phyloP scores from a whole-genome alignment of 371 early-diverging fungal genomes.

The Mortierella sp. region DNA sequence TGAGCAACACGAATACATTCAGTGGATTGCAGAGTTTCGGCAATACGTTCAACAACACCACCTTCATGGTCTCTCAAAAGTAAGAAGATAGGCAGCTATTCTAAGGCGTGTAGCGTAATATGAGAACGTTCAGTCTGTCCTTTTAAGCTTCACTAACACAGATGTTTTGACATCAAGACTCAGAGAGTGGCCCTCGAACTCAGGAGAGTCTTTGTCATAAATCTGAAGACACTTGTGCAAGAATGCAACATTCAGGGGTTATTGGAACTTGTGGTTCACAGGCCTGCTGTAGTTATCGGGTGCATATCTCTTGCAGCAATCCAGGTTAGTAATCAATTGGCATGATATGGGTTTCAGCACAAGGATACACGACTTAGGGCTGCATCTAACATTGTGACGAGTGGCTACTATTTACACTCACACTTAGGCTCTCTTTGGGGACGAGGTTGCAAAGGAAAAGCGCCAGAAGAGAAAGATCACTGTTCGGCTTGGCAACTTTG shows the following conservation, averaged over 20 bases:
- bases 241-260: conserved; percentile 30
- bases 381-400: no score
- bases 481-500: conserved; percentile 37
- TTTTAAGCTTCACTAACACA: neutral
- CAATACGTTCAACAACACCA: conserved; percentile 26
- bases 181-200: conserved; percentile 11
- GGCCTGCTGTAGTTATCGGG: conserved; percentile 31
- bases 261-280: conserved; percentile 22
- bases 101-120: no score
- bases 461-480: conserved; percentile 24
- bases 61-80: conserved; percentile 27
- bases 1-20: conserved; percentile 26
- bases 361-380: neutral
- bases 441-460: conserved; percentile 19
- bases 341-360: neutral
- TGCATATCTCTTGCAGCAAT: conserved; percentile 46
- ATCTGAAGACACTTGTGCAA: conserved; percentile 32
- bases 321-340: conserved; percentile 17
- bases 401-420: no score
- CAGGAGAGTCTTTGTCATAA: conserved; percentile 34
- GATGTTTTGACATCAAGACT: neutral
- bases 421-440: conserved; percentile 31
- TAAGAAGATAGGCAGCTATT: neutral
- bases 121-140: no score
- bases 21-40: conserved; percentile 43